Evolutionary conservation across 306 rosid species (phyloP).

Genomic region (Casuarina cunninghamiana): DNA sequence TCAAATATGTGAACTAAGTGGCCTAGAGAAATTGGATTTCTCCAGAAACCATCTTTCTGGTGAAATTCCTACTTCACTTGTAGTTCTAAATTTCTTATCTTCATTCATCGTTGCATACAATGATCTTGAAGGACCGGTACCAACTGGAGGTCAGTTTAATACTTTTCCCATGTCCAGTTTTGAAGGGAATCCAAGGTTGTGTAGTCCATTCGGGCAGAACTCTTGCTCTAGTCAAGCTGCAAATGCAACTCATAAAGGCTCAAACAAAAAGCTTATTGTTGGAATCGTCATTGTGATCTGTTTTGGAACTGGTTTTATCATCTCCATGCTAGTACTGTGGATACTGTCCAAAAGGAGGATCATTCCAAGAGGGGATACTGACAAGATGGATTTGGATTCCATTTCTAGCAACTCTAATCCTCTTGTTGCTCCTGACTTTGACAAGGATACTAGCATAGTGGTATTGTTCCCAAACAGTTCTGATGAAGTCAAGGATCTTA

Average conservation of each 20-base stretch:
- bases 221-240: slow-evolving; percentile 46
- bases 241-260: slow-evolving; percentile 24
- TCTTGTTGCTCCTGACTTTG: slow-evolving; percentile 56
- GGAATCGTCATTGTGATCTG: slow-evolving; percentile 43
- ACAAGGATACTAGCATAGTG: slow-evolving; percentile 73
- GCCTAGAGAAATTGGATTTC: slow-evolving; percentile 81
- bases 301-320: slow-evolving; percentile 50
- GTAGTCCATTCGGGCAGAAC: slow-evolving; percentile 56
- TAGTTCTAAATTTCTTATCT: slow-evolving; percentile 74
- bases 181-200: slow-evolving; percentile 63
- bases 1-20: slow-evolving; percentile 58
- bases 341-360: slow-evolving; percentile 80
- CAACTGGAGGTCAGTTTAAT: slow-evolving; percentile 77
- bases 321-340: slow-evolving; percentile 58
- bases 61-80: slow-evolving; percentile 73
- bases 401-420: slow-evolving; percentile 54
- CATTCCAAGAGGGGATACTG: slow-evolving; percentile 71
- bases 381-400: slow-evolving; percentile 67
- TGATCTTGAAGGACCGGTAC: slow-evolving; percentile 74
- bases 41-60: slow-evolving; percentile 69
- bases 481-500: slow-evolving; percentile 69
- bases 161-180: slow-evolving; percentile 72
- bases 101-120: slow-evolving; percentile 74
- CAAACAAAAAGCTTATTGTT: slow-evolving; percentile 47
- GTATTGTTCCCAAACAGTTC: slow-evolving; percentile 69